Evolutionary conservation across 805 yeast genomes (phyloP), one percentile per base, ranked within the genome.

Genomic region (Starmerella powellii): DNA sequence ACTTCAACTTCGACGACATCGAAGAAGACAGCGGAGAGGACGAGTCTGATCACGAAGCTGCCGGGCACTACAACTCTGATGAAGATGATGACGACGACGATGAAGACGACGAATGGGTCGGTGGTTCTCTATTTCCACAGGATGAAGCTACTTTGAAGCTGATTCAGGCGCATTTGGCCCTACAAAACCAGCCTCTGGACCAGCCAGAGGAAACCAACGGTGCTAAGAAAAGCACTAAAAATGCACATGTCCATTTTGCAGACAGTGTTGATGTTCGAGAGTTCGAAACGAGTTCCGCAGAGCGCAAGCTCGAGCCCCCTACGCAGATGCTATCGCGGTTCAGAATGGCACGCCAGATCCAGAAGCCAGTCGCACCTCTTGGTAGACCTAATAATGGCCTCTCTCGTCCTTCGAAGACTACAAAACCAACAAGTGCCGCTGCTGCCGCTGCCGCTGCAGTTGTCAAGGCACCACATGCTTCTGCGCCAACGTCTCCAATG

Each of bases 1-100:
- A 63, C 77, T 56, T 45, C 27, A 44, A 45, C 18, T 54, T 52
- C 18, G 45, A 65, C 76, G 59, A 66, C 69, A 31, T 86, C 50
- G 75, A 80, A 76, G 62, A 63, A 77, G 56, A 48, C 5, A 23
- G 26, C 10, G 26, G 10, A 6, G 26, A 23, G 26, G 26, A 6
- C 26, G 26, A 10, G 10, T 23, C 26, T 10, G 26, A 23, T 23
- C 10, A 23, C 26, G 73, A 68, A 38, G 60, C 52, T 6, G 58
- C 51, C 2, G 55, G 46, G 2, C 55, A 54, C 16, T 53, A 52
- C 20, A 32, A 44, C 24, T 28, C 29, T 23, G 37, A 39, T 8
- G 21, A 46, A 13, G 40, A 35, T 51, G 74, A 43, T 10, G 38
- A 32, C 13, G 42, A 42, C 3, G 8, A 54, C 73, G 60, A 74